These are phyloP conservation scores for Aspergillus sp. DNA, from an alignment of 2,329 filamentous ascomycete genomes.

Conservation along the genomic window DNA sequence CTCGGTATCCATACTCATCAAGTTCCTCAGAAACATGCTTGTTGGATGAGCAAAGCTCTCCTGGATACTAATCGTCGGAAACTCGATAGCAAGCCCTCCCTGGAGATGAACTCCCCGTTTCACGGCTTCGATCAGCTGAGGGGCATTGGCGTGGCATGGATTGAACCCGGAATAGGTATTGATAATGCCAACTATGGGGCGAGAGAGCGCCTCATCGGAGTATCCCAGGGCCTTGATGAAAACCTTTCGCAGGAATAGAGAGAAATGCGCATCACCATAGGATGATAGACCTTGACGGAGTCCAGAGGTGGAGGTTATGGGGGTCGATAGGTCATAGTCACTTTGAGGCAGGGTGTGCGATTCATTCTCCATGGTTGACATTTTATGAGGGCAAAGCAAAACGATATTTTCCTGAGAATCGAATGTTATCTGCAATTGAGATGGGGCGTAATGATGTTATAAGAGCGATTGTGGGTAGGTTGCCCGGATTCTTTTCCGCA, in stretches of 20 bases:
- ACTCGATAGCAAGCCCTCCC: slow-evolving; percentile 70
- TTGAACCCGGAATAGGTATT: slow-evolving; percentile 75
- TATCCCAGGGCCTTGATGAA: slow-evolving; percentile 78
- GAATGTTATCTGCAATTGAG: too few species aligned
- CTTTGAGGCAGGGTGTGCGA: background rate
- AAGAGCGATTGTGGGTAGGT: slow-evolving; percentile 38
- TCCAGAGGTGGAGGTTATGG: slow-evolving; percentile 56
- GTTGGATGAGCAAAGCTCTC: slow-evolving; percentile 71
- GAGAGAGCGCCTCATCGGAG: slow-evolving; percentile 68
- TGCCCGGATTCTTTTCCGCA: slow-evolving; percentile 23
- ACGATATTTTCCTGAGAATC: background rate
- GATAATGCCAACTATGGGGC: slow-evolving; percentile 73
- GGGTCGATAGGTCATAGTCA: slow-evolving; percentile 58
- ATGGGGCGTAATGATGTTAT: slow-evolving; percentile 2
- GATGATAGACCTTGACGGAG: slow-evolving; percentile 66
- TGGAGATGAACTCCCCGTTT: slow-evolving; percentile 68
- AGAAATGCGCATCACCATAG: slow-evolving; percentile 75
- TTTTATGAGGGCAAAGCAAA: too few species aligned
- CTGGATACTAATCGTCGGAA: slow-evolving; percentile 72
- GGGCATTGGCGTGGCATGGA: slow-evolving; percentile 72
- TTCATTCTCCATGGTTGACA: background rate
- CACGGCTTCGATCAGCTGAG: slow-evolving; percentile 69
- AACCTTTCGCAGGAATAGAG: slow-evolving; percentile 71
- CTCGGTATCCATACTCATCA: slow-evolving; percentile 80
- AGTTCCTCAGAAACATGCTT: slow-evolving; percentile 72